A percentile compares a stretch with the other conserved stretches of the same genome.
Evolutionary conservation across 2,329 filamentous ascomycete species (phyloP).

Genomic region (Metarhizium sp.): DNA sequence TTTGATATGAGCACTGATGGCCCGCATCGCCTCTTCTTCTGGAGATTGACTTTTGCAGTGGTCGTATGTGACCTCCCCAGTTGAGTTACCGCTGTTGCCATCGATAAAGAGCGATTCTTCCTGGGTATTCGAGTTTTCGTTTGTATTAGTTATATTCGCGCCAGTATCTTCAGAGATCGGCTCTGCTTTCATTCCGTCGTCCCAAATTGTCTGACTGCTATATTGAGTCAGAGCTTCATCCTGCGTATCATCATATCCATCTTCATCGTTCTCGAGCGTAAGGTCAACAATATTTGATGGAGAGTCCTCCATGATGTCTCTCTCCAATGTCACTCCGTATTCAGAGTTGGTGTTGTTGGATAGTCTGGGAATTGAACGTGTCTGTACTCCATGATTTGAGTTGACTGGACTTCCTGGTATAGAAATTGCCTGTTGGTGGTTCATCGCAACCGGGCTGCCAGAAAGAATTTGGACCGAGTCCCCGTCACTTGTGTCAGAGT

Average conservation of each 20-base stretch:
- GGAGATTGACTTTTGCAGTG: background rate
- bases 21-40: background rate
- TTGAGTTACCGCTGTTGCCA: background rate
- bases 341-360: background rate
- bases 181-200: background rate
- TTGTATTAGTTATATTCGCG: background rate
- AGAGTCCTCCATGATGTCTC: background rate
- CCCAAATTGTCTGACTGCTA: background rate
- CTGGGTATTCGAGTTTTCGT: background rate
- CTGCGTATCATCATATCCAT: background rate
- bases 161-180: background rate
- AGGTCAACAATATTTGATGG: background rate
- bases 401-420: background rate
- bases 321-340: background rate
- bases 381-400: background rate
- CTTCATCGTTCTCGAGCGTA: background rate
- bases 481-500: background rate
- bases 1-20: background rate
- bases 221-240: background rate
- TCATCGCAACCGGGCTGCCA: background rate
- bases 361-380: background rate
- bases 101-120: slow-evolving; percentile 2
- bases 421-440: background rate
- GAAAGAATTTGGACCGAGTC: background rate
- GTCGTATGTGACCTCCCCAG: background rate